A percentile compares a stretch with the other conserved stretches of the same genome.
These are phyloP conservation scores for Skeletonema costatum DNA, from an alignment of 108 stramenopile species.

Conservation along the genomic window DNA sequence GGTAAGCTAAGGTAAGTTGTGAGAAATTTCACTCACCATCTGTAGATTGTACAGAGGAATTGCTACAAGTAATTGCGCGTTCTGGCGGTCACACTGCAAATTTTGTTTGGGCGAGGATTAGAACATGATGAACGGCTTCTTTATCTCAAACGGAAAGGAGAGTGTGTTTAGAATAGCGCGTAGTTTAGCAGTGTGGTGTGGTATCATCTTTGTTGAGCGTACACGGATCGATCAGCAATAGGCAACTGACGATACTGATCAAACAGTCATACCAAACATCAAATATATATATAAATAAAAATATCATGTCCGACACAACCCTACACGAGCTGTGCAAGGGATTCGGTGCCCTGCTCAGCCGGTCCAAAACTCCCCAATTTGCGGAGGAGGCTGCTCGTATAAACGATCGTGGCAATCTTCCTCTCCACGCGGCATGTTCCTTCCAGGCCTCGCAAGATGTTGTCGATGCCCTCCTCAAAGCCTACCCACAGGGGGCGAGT, in stretches of 20 bases:
- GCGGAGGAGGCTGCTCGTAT: slow-evolving; percentile 85
- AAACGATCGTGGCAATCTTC: slow-evolving; percentile 90
- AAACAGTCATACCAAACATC: not conserved
- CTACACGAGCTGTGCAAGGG: slow-evolving; percentile 90
- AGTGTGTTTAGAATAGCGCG: not conserved
- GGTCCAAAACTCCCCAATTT: slow-evolving; percentile 79
- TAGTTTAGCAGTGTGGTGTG: not conserved
- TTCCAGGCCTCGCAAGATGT: slow-evolving; percentile 87
- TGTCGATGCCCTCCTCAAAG: slow-evolving; percentile 74
- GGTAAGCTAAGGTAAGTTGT: too few species aligned
- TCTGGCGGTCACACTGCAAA: not conserved
- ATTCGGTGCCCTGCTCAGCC: slow-evolving; percentile 84
- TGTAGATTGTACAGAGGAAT: not conserved
- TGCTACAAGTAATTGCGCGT: not conserved
- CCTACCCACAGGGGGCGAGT: slow-evolving; percentile 78
- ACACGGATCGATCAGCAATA: not conserved
- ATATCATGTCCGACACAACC: slow-evolving; percentile 80
- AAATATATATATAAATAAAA: not conserved
- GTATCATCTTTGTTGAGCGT: not conserved
- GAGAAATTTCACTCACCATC: too few species aligned
- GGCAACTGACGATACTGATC: not conserved
- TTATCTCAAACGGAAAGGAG: not conserved
- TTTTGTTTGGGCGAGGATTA: not conserved
- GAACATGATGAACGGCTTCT: not conserved
- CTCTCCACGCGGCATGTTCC: slow-evolving; percentile 85